A percentile compares a stretch with the other conserved stretches of the same genome.
Evolutionary conservation across 2,329 filamentous ascomycete genomes (phyloP).

Genomic region (Grosmannia penicillata): DNA sequence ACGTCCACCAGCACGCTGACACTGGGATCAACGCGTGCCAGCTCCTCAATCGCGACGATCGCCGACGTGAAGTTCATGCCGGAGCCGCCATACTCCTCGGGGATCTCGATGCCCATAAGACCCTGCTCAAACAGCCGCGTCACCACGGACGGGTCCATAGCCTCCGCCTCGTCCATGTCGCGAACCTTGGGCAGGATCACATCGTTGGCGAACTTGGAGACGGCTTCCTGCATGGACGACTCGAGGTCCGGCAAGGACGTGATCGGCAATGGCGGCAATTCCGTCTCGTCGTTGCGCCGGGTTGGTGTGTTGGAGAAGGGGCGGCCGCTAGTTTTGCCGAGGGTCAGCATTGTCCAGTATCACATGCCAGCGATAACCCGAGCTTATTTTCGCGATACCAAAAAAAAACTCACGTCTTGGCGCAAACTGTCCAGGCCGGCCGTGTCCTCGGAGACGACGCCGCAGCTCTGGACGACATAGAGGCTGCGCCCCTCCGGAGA

Average conservation of each 20-base stretch:
- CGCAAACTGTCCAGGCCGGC: slow-evolving; percentile 8
- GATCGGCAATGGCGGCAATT: slow-evolving; percentile 81
- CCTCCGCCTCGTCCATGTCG: slow-evolving; percentile 94
- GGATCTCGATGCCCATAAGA: slow-evolving; percentile 93
- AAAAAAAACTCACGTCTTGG: slow-evolving; percentile 2
- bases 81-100: slow-evolving; percentile 89
- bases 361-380: background rate
- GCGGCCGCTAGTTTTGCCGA: slow-evolving; percentile 22
- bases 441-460: slow-evolving; percentile 3
- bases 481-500: slow-evolving; percentile 27
- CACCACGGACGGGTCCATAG: slow-evolving; percentile 77
- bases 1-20: slow-evolving; percentile 94
- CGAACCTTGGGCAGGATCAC: slow-evolving; percentile 80
- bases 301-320: slow-evolving; percentile 45
- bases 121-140: slow-evolving; percentile 96
- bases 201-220: slow-evolving; percentile 81
- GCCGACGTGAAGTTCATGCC: slow-evolving; percentile 98
- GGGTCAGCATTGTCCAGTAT: background rate
- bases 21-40: slow-evolving; percentile 84
- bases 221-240: slow-evolving; percentile 73
- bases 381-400: background rate
- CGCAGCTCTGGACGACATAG: slow-evolving; percentile 2
- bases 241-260: slow-evolving; percentile 86
- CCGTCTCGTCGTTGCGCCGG: slow-evolving; percentile 47
- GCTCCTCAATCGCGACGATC: slow-evolving; percentile 92